phyloP scores from a whole-genome alignment of 176 grass and related monocot genomes.

The Avena eriantha region DNA sequence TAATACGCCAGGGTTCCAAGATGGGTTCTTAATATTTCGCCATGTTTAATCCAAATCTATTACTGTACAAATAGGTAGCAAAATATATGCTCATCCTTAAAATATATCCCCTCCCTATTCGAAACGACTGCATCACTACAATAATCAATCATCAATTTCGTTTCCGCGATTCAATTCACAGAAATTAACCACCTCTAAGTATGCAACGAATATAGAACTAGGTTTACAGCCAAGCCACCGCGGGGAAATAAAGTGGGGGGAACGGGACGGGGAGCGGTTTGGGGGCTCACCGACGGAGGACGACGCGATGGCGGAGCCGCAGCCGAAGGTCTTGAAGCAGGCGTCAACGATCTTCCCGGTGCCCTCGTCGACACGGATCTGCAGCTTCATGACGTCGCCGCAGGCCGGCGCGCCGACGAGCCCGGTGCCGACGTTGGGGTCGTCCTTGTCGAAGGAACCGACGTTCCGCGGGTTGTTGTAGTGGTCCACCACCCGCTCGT shows the following conservation, averaged over 20 bases:
- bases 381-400: conserved; percentile 99
- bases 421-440: conserved; percentile 88
- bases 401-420: conserved; percentile 95
- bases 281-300: conserved; percentile 80
- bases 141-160: neutral
- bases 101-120: neutral
- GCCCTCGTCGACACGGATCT: conserved; percentile 86
- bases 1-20: neutral
- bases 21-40: neutral
- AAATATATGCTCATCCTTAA: neutral
- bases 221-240: neutral
- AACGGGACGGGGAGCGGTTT: neutral
- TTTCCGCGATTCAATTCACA: conserved; percentile 10
- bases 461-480: conserved; percentile 98
- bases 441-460: conserved; percentile 91
- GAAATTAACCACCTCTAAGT: neutral
- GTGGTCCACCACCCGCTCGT: conserved; percentile 98
- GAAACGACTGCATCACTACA: neutral
- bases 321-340: conserved; percentile 99
- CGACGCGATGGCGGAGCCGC: conserved; percentile 95
- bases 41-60: neutral
- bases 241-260: neutral
- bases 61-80: neutral
- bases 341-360: conserved; percentile 95
- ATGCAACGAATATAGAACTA: neutral